Conservation (phyloP, 768 basidiomycete genomes). For the Tephrocybe sp. region DNA sequence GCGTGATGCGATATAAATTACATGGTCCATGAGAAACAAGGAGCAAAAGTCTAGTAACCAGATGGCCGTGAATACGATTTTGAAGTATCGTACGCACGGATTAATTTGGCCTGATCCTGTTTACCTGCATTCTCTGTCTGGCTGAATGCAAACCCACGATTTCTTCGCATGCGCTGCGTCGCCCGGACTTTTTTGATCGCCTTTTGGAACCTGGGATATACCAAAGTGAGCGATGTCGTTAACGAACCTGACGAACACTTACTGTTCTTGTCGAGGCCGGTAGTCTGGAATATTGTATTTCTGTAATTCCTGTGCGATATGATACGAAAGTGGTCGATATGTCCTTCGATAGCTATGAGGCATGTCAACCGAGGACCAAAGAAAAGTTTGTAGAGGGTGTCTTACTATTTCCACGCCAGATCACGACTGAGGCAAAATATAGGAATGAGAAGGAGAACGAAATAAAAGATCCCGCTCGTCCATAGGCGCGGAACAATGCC, state of each 20-base stretch:
- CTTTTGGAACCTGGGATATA: slow-evolving; percentile 78
- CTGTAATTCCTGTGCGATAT: slow-evolving; percentile 98
- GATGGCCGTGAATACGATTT: slow-evolving; percentile 68
- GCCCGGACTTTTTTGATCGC: slow-evolving; percentile 99
- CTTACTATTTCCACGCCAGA: slow-evolving; percentile 97
- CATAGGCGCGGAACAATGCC: slow-evolving; percentile 89
- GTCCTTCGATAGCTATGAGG: slow-evolving; percentile 79
- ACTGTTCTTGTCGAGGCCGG: slow-evolving; percentile 96
- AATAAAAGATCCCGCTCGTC: slow-evolving; percentile 87
- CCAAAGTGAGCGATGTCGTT: slow-evolving; percentile 3
- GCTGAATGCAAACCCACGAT: slow-evolving; percentile 96
- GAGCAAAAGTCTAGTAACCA: slow-evolving; percentile 53
- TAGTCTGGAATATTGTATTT: slow-evolving; percentile 98
- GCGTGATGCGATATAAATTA: slow-evolving; percentile 32
- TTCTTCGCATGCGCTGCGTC: slow-evolving; percentile 93
- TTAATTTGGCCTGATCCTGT: slow-evolving; percentile 85
- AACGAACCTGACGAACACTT: slow-evolving; percentile 26
- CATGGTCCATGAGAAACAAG: slow-evolving; percentile 28
- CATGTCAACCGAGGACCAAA: slow-evolving; percentile 13
- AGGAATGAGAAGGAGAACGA: slow-evolving; percentile 81
- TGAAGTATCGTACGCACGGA: slow-evolving; percentile 86
- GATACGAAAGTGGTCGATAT: slow-evolving; percentile 89
- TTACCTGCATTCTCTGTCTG: slow-evolving; percentile 86
- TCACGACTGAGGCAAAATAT: slow-evolving; percentile 83
- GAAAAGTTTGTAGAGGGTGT: slow-evolving; percentile 18